Conservation (phyloP, 2,329 filamentous ascomycete genomes). For the Venturia carpophila region DNA sequence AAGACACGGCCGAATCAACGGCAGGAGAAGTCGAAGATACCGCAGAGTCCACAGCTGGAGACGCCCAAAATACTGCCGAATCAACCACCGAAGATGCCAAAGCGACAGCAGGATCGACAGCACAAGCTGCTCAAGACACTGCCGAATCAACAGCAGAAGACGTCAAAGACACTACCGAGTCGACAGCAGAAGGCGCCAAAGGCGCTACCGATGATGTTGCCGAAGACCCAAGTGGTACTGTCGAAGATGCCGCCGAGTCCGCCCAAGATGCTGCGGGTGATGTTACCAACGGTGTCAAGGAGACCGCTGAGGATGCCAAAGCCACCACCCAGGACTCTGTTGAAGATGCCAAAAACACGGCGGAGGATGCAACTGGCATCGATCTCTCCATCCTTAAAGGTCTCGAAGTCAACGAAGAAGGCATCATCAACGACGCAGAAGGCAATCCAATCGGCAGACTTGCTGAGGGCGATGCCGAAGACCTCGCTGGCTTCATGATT, state of each 20-base stretch:
- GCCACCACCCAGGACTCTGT: slow-evolving; percentile 28
- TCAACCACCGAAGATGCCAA: slow-evolving; percentile 28
- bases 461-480: slow-evolving; percentile 46
- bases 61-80: slow-evolving; percentile 20
- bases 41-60: slow-evolving; percentile 28
- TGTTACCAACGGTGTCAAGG: slow-evolving; percentile 21
- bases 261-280: slow-evolving; percentile 25
- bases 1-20: slow-evolving; percentile 28
- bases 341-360: slow-evolving; percentile 25
- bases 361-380: slow-evolving; percentile 20
- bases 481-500: slow-evolving; percentile 45
- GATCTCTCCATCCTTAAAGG: slow-evolving; percentile 43
- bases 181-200: slow-evolving; percentile 13
- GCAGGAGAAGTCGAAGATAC: slow-evolving; percentile 23
- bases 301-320: slow-evolving; percentile 15
- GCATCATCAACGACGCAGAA: slow-evolving; percentile 44
- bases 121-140: slow-evolving; percentile 23
- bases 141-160: slow-evolving; percentile 25
- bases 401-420: slow-evolving; percentile 47
- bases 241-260: slow-evolving; percentile 24
- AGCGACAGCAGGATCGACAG: slow-evolving; percentile 28
- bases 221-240: slow-evolving; percentile 23
- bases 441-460: slow-evolving; percentile 43
- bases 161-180: slow-evolving; percentile 25
- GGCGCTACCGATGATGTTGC: slow-evolving; percentile 28